These are phyloP conservation scores for Dendrobium catenatum DNA, from an alignment of 106 monocot genomes.

Conservation along the genomic window DNA sequence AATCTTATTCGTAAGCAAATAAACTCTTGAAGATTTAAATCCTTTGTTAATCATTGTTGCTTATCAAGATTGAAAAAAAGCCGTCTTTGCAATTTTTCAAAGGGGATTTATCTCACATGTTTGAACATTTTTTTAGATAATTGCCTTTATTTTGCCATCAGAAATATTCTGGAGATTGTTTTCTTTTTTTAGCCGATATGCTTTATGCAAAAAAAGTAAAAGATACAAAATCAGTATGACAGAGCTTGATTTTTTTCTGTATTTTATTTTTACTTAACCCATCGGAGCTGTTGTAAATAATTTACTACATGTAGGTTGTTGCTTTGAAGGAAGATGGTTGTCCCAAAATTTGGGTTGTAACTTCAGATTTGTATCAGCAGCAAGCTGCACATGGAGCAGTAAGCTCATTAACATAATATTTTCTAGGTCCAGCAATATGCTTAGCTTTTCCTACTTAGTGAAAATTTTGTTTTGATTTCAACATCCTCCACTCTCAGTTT, in stretches of 20 bases:
- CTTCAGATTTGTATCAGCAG: constrained; percentile 74
- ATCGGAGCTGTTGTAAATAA: background rate
- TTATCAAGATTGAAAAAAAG: background rate
- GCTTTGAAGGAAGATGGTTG: constrained; percentile 67
- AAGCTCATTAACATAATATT: constrained; percentile 15
- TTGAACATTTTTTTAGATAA: background rate
- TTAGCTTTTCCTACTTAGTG: background rate
- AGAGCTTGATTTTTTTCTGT: background rate
- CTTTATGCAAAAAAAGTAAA: background rate
- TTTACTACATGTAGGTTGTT: constrained; percentile 38
- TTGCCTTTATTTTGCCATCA: background rate
- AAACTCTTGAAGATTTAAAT: background rate
- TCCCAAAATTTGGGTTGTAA: constrained; percentile 90
- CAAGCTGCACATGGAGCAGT: constrained; percentile 83
- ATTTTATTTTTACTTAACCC: background rate
- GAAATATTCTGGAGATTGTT: background rate
- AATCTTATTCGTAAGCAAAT: background rate
- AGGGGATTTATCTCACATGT: background rate
- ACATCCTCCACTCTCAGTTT: background rate
- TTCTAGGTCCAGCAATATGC: background rate
- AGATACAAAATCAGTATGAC: background rate
- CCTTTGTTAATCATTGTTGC: background rate
- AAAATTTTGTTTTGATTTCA: background rate
- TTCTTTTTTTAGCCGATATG: background rate
- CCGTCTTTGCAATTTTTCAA: too few relatives aligned